Evolutionary conservation across 1,284 basidiomycete species (phyloP).

Genomic region (Microbotryum saponariae): DNA sequence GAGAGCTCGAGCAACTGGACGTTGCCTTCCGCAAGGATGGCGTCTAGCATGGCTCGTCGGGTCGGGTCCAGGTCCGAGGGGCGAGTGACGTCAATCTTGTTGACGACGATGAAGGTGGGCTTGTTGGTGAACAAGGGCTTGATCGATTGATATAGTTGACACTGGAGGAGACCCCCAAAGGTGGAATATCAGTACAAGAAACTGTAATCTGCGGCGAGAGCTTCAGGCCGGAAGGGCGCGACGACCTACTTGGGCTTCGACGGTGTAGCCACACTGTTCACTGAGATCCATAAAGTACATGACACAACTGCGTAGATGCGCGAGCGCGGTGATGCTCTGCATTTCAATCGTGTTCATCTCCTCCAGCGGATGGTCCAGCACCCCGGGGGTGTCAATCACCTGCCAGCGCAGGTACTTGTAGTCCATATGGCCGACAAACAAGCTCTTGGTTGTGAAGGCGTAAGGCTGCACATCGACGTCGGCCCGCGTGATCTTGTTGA

Average conservation of each 20-base stretch:
- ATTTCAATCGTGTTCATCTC: slow-evolving; percentile 99
- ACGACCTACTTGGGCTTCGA: slow-evolving; percentile 75
- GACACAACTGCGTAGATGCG: slow-evolving; percentile 82
- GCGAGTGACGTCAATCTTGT: slow-evolving; percentile 87
- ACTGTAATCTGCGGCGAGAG: neutral
- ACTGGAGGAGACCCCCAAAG: slow-evolving; percentile 47
- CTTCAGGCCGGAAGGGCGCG: neutral
- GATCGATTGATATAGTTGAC: slow-evolving; percentile 95
- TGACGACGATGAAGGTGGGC: slow-evolving; percentile 83
- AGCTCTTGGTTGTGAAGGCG: slow-evolving; percentile 93
- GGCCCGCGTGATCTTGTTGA: slow-evolving; percentile 94
- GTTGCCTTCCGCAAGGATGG: slow-evolving; percentile 66
- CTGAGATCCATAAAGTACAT: slow-evolving; percentile 96
- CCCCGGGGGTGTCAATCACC: slow-evolving; percentile 86
- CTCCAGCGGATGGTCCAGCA: slow-evolving; percentile 86
- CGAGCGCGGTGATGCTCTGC: slow-evolving; percentile 94
- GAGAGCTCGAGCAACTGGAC: slow-evolving; percentile 61
- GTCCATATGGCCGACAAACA: slow-evolving; percentile 93
- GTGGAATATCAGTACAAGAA: neutral
- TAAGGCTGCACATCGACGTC: slow-evolving; percentile 97
- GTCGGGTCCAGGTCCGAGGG: slow-evolving; percentile 71
- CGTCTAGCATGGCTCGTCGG: slow-evolving; percentile 68
- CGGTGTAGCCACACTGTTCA: slow-evolving; percentile 90
- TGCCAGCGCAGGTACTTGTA: slow-evolving; percentile 98
- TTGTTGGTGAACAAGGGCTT: slow-evolving; percentile 90